Conservation (phyloP, 116 monocot genomes). For the Iris pallida region DNA sequence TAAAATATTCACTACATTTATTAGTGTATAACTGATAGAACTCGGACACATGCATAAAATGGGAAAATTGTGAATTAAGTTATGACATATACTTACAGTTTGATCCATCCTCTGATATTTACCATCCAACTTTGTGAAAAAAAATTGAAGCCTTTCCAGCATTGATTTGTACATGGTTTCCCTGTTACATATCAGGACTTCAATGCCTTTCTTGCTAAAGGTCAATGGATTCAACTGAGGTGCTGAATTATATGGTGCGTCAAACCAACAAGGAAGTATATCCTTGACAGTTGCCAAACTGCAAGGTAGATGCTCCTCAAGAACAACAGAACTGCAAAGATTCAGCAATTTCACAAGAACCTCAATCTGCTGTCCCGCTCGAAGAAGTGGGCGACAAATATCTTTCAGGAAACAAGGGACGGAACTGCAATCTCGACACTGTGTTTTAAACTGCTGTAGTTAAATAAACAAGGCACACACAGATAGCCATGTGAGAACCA, state of each 20-base stretch:
- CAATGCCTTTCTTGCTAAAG: conserved; percentile 46
- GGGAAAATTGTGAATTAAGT: no score
- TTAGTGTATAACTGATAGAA: no score
- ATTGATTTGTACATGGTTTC: conserved; percentile 41
- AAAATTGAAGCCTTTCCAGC: conserved; percentile 46
- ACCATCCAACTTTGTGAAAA: conserved; percentile 39
- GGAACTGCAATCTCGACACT: conserved; percentile 47
- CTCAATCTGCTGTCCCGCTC: conserved; percentile 85
- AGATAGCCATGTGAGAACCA: no score
- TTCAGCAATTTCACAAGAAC: conserved; percentile 79
- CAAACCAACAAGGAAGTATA: conserved; percentile 72
- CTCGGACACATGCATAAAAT: no score
- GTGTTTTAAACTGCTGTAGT: conserved; percentile 4
- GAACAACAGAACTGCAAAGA: conserved; percentile 31
- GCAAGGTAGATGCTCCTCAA: conserved; percentile 11
- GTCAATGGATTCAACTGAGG: conserved; percentile 34
- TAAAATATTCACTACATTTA: no score
- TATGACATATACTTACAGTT: conserved; percentile 19
- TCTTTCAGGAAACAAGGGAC: conserved; percentile 84
- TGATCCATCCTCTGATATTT: conserved; percentile 25
- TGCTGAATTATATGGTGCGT: conserved; percentile 19
- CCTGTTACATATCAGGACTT: conserved; percentile 44
- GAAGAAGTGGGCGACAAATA: conserved; percentile 51
- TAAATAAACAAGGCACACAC: no score
- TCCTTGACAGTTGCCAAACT: conserved; percentile 45